Base-by-base conservation (phyloP, 2,329 filamentous ascomycete genomes). In the Aureobasidium leucospermi region DNA sequence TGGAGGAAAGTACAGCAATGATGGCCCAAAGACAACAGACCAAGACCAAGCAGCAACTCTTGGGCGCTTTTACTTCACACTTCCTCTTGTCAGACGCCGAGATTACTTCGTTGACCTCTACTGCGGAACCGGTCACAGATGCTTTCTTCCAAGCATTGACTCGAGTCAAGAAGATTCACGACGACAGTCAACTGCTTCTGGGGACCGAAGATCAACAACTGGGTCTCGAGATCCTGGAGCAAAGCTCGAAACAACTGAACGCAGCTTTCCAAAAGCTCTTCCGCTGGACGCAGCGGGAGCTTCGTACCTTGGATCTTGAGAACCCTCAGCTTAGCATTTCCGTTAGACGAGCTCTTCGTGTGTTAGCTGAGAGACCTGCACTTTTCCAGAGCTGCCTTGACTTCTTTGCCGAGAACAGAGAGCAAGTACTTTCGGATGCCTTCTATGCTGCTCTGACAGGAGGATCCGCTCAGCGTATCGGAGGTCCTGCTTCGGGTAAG, bases 221-320 rank as follows among this genome's bases (percentile, higher is more conserved):
- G 0, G 94, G 93, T 0, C 78, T 95, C 4, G 92, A 97, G 67
- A 83, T 97, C 51, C 92, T 97, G 81, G 93, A 96, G 63, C 85
- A 93, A 71, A 93, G 87, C 59, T 92, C 91, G 0, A 90, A 90
- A 61, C 85, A 90, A 63, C 81, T 99, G 52, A 94, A 96, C 68
- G 81, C 86, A 15, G 93, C 90, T 5, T 99, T 94, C 67, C 93
- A 99, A 70, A 99, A 96, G 70, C 81, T 99, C 2, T 96, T 96
- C 74, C 86, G 90, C 67, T 99, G 93, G 93, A 86, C 96, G 19
- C 92, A 96, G 70, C 86, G 88, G 61, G 91, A 96, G 67, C 95
- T 99, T 75, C 96, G 92, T 71, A 87, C 86, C 0, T 76, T 97
- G 53, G 95, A 97, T 70, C 81, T 97, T 8, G 94, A 99, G 69